Conservation (phyloP, 257 asterid species). For the Petunia secreta region DNA sequence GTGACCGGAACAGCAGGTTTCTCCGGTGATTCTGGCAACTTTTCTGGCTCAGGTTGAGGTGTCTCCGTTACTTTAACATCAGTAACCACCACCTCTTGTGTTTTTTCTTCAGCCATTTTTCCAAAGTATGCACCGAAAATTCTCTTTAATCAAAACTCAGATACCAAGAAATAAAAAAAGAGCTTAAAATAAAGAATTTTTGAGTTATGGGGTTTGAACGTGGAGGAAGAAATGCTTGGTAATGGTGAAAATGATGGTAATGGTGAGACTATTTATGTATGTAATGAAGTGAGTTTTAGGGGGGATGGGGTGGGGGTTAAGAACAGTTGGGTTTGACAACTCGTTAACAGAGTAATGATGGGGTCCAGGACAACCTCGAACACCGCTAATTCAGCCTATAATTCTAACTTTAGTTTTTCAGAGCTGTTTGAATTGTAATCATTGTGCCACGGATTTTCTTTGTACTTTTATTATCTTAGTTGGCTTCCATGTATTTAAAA, state of each 20-base stretch:
- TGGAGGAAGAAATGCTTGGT: constrained; percentile 15
- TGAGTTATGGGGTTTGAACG: background rate
- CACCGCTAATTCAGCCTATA: constrained; percentile 27
- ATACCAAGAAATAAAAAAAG: background rate
- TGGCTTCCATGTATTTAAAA: too few species aligned
- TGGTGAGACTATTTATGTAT: background rate
- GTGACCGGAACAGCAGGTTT: constrained; percentile 23
- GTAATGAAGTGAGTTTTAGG: background rate
- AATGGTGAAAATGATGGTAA: constrained; percentile 17
- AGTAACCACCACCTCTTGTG: constrained; percentile 51
- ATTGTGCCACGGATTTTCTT: background rate
- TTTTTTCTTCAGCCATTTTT: constrained; percentile 51
- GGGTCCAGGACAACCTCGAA: constrained; percentile 27
- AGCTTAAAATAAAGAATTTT: background rate
- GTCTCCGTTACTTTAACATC: constrained; percentile 61
- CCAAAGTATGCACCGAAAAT: background rate
- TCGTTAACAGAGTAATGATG: background rate
- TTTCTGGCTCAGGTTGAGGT: constrained; percentile 47
- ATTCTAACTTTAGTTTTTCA: constrained; percentile 16
- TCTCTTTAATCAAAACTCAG: constrained; percentile 23
- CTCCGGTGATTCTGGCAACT: constrained; percentile 36
- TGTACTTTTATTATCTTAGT: background rate
- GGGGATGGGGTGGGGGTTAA: background rate
- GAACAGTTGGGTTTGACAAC: constrained; percentile 25
- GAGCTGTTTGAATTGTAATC: constrained; percentile 20